A percentile compares a stretch with the other conserved stretches of the same genome.
These are phyloP conservation scores for Aspergillus bridgeri DNA, from an alignment of 495 filamentous ascomycete species.

Conservation along the genomic window DNA sequence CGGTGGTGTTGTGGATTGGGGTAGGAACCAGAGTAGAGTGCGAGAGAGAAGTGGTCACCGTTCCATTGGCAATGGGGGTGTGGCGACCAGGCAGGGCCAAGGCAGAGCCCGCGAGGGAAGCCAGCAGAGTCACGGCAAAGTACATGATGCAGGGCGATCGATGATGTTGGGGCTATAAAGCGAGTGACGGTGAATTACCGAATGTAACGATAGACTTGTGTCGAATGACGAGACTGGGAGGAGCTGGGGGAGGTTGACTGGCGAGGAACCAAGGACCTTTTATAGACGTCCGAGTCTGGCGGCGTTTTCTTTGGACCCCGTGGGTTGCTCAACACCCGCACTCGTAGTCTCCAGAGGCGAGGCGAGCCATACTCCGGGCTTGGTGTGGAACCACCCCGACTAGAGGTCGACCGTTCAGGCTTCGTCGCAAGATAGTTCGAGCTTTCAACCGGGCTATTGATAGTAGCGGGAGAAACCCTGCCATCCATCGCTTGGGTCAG, in stretches of 20 bases:
- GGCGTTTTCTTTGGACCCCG: not conserved
- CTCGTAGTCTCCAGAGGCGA: not conserved
- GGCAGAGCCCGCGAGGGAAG: conserved; percentile 4
- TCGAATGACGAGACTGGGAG: not conserved
- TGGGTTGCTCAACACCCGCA: not conserved
- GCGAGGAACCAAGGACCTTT: not conserved
- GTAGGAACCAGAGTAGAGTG: not conserved
- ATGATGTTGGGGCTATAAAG: not conserved
- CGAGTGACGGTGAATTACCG: not conserved
- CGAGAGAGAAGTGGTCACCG: not conserved
- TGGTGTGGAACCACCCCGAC: not conserved
- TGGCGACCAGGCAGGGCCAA: conserved; percentile 1
- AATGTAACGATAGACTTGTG: not conserved
- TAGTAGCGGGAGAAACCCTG: not conserved
- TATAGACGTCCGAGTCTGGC: not conserved
- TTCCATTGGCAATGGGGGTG: not conserved
- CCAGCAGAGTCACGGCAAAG: not conserved
- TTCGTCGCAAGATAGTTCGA: not conserved
- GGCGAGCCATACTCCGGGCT: not conserved
- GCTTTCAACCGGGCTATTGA: not conserved
- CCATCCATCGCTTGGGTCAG: not conserved
- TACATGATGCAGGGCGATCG: not conserved
- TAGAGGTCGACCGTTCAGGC: not conserved
- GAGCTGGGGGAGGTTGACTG: not conserved
- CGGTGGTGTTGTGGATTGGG: not conserved